Conservation (phyloP, 1,284 basidiomycete species). For the Tausonia pullulans region DNA sequence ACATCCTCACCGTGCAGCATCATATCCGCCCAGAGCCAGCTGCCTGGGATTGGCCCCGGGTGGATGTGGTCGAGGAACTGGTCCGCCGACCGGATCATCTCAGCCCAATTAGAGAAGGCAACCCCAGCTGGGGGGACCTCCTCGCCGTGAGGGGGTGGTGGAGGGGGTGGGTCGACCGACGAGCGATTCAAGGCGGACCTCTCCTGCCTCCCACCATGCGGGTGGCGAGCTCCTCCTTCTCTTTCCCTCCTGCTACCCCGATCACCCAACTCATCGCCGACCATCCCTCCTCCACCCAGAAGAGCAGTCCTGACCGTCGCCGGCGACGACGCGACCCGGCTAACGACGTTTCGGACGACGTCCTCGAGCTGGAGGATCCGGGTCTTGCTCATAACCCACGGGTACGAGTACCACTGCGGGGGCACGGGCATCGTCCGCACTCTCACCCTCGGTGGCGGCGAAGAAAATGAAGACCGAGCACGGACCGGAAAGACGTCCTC, state of each 20-base stretch:
- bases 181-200: too few species aligned
- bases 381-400: slow-evolving; percentile 1
- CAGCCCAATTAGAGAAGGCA: slow-evolving; percentile 1
- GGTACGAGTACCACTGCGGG: slow-evolving; percentile 7
- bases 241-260: neutral
- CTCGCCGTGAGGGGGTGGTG: too few species aligned
- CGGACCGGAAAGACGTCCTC: neutral
- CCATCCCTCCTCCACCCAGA: too few species aligned
- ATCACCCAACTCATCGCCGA: neutral
- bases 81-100: neutral
- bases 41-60: slow-evolving; percentile 3
- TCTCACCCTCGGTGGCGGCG: neutral
- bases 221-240: neutral
- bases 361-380: slow-evolving; percentile 8
- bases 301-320: too few species aligned
- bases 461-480: neutral
- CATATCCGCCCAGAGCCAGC: slow-evolving; percentile 15
- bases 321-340: too few species aligned
- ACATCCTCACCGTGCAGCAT: slow-evolving; percentile 8
- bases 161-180: too few species aligned
- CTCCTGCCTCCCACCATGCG: too few species aligned
- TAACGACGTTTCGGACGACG: too few species aligned
- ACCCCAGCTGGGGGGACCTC: neutral
- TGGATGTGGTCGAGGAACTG: slow-evolving; percentile 15
- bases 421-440: slow-evolving; percentile 10